These are phyloP conservation scores for Apiosordaria backusii DNA, from an alignment of 495 filamentous ascomycete genomes.

Conservation along the genomic window DNA sequence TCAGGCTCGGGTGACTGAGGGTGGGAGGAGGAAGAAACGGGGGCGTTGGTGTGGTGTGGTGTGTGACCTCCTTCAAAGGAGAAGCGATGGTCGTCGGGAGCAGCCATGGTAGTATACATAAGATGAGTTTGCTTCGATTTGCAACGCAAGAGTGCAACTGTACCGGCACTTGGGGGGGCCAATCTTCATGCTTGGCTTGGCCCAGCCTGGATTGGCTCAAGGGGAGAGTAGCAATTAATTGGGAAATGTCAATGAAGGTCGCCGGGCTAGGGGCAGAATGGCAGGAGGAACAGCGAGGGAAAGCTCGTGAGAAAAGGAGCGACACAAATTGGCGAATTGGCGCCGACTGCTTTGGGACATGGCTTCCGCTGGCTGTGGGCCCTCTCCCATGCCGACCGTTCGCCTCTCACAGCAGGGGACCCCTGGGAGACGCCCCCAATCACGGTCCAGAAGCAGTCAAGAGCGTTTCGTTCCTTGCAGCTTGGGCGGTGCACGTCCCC, in stretches of 20 bases:
- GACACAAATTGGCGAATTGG: constrained; percentile 1
- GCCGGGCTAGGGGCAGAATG: neutral
- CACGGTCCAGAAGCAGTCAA: constrained; percentile 1
- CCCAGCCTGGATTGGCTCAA: constrained; percentile 9
- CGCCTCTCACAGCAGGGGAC: neutral
- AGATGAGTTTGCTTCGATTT: neutral
- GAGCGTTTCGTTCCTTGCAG: constrained; percentile 7
- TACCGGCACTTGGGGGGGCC: constrained; percentile 4
- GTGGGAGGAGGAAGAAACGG: constrained; percentile 9
- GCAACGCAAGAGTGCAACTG: constrained; percentile 7
- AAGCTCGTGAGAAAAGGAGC: neutral
- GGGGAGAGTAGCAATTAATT: constrained; percentile 12
- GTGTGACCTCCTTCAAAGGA: constrained; percentile 6
- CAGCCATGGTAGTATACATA: constrained; percentile 28
- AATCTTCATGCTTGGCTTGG: constrained; percentile 10
- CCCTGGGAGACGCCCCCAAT: constrained; percentile 1
- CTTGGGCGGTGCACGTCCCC: constrained; percentile 1
- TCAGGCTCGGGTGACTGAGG: neutral
- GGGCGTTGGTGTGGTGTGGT: constrained; percentile 1
- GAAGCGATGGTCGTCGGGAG: constrained; percentile 13
- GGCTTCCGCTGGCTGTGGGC: constrained; percentile 4
- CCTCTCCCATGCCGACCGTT: neutral
- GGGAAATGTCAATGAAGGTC: constrained; percentile 5
- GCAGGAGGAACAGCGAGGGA: constrained; percentile 8
- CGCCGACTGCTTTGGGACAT: constrained; percentile 3